Conservation (phyloP, 352 stramenopile species). For the Pythium monospermum region DNA sequence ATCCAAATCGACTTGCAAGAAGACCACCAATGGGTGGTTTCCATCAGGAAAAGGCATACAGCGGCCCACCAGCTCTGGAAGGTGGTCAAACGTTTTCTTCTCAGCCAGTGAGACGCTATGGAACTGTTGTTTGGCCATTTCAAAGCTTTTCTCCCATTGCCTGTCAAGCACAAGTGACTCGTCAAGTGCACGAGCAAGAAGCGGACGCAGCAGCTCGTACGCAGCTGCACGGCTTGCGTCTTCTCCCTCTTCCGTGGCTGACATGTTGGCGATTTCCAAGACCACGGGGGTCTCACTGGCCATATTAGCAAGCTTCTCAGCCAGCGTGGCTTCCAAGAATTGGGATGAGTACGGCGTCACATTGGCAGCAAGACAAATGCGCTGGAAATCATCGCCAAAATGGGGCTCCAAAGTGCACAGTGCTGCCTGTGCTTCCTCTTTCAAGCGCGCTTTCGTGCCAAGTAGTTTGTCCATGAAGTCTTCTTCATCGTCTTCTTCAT, state of each 20-base stretch:
- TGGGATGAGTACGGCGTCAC: slow-evolving; percentile 11
- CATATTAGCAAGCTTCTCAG: slow-evolving; percentile 11
- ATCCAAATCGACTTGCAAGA: slow-evolving; percentile 68
- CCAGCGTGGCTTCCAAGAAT: slow-evolving; percentile 5
- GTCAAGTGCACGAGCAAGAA: slow-evolving; percentile 17
- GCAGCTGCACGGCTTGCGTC: not conserved
- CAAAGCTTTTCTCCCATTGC: slow-evolving; percentile 12
- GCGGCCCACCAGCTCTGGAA: slow-evolving; percentile 5
- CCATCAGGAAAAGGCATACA: too few relatives aligned
- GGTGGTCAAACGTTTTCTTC: slow-evolving; percentile 27
- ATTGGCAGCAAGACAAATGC: slow-evolving; percentile 4
- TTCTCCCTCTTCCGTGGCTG: not conserved
- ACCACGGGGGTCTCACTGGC: slow-evolving; percentile 19
- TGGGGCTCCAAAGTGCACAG: slow-evolving; percentile 12
- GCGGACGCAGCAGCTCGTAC: slow-evolving; percentile 4
- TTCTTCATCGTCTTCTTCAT: slow-evolving; percentile 20
- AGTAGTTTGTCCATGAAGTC: slow-evolving; percentile 21
- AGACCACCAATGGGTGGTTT: slow-evolving; percentile 23
- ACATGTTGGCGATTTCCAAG: slow-evolving; percentile 21
- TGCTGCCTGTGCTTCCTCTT: slow-evolving; percentile 6
- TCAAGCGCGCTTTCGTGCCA: slow-evolving; percentile 13
- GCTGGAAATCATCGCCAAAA: slow-evolving; percentile 17
- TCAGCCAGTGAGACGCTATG: slow-evolving; percentile 28
- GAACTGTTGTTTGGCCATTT: slow-evolving; percentile 13
- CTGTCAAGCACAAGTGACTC: slow-evolving; percentile 14